Base-by-base conservation (phyloP, 225 moss, liverwort and hornwort species). In the Bryoerythrophyllum caledonicum region DNA sequence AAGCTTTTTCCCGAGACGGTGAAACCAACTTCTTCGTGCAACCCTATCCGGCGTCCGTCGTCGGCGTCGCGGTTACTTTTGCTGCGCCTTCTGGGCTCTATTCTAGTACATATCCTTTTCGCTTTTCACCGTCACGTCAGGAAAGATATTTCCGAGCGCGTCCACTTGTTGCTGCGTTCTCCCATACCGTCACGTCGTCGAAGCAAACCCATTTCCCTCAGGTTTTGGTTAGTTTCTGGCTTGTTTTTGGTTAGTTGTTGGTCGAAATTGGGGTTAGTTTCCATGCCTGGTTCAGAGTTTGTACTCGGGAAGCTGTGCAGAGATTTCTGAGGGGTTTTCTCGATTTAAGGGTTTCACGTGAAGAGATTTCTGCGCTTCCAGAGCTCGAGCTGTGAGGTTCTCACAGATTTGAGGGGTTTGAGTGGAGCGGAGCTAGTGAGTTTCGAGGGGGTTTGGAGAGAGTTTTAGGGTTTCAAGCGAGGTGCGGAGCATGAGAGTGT, bases 401-500 rank as follows among this genome's bases (percentile, higher is more conserved):
- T 65, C 20, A 11, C 26, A 7, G 13, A 23, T 30, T 32, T 49
- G 38, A 52, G 73, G n/a, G 24, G 46, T 65, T 15, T n/a, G 13
- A n/a, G 43, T 12, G 7, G 13, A 26, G 20, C 35, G n/a, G 10
- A 44, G 57, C 26, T 25, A 30, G 6, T 49, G 44, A 15, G 44
- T 15, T 44, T 14, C 1, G 12, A 3, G 6, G 34, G 34, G 34
- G 34, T 38, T 38, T 38, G 48, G 48, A 49, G 14, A 19, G 1
- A 17, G 32, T 49, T 49, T 49, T 1, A 19, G 19, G 48, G 48
- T 49, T 48, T 48, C 48, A 49, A 19, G 48, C 48, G 44, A 41
- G 67, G 44, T 59, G 58, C 52, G 63, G 68, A 68, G 54, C 76
- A 69, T 63, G 68, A 76, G 68, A 68, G 63, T 43, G 38, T n/a